Conservation (phyloP, 2,329 filamentous ascomycete species). For the Botrytis paeoniae region DNA sequence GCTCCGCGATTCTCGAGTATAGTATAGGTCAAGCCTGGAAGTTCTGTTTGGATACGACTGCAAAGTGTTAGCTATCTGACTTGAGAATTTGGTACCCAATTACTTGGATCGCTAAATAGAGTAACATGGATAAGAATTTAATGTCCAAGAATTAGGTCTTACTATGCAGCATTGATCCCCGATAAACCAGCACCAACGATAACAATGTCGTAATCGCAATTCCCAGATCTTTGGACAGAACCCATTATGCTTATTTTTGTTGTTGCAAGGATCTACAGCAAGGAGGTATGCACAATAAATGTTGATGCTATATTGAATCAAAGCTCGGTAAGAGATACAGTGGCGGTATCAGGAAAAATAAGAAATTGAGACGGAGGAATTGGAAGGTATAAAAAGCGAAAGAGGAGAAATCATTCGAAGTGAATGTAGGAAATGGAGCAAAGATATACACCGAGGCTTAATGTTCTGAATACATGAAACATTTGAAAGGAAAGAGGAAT, state of each 20-base stretch:
- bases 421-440: background rate
- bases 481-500: background rate
- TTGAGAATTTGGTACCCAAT: background rate
- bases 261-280: background rate
- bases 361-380: background rate
- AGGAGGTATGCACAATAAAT: background rate
- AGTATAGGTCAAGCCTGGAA: conserved; percentile 55
- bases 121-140: background rate
- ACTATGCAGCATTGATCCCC: conserved; percentile 70
- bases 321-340: background rate
- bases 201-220: conserved; percentile 49
- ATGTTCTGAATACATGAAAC: background rate
- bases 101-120: background rate
- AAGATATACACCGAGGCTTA: background rate
- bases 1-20: conserved; percentile 65
- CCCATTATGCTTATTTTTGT: conserved; percentile 20
- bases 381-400: background rate
- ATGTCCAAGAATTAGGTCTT: background rate
- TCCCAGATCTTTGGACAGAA: conserved; percentile 17
- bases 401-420: background rate
- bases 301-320: background rate
- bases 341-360: background rate
- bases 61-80: background rate
- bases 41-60: conserved; percentile 54
- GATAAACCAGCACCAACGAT: conserved; percentile 73